These are phyloP conservation scores for Mallotus repandus DNA, from an alignment of 441 rosid species.

Conservation along the genomic window DNA sequence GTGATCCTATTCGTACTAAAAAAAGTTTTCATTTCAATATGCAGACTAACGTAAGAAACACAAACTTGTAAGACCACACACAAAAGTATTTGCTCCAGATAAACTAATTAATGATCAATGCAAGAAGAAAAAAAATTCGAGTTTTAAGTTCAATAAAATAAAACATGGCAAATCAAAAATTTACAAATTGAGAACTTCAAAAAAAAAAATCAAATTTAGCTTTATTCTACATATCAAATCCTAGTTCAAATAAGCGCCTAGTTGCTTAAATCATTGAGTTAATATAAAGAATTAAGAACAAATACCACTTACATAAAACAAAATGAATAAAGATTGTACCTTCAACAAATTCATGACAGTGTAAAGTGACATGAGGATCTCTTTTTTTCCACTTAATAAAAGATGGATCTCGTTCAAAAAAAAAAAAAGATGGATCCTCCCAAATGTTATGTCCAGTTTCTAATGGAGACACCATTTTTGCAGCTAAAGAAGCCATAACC, in stretches of 20 bases:
- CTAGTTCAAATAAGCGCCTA: neutral
- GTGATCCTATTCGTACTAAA: slow-evolving; percentile 54
- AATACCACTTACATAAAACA: neutral
- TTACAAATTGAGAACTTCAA: too few species aligned
- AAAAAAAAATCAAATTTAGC: neutral
- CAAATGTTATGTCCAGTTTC: slow-evolving; percentile 63
- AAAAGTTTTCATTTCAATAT: too few species aligned
- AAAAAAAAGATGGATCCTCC: too few species aligned
- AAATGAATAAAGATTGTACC: slow-evolving; percentile 35
- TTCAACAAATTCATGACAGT: slow-evolving; percentile 85
- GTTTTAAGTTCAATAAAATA: neutral
- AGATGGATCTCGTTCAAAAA: too few species aligned
- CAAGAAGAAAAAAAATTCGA: neutral
- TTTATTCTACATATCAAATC: neutral
- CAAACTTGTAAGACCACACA: too few species aligned
- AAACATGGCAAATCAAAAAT: too few species aligned
- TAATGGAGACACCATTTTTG: slow-evolving; percentile 51
- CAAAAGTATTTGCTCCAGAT: too few species aligned
- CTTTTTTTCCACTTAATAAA: slow-evolving; percentile 88
- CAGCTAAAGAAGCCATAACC: slow-evolving; percentile 52
- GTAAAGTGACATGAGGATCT: slow-evolving; percentile 87
- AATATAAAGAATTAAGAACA: neutral
- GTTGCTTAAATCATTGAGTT: slow-evolving; percentile 4
- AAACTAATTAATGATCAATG: neutral
- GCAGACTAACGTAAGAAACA: too few species aligned